A percentile compares a stretch with the other conserved stretches of the same genome.
Evolutionary conservation across 371 early-diverging fungal species (phyloP).

Genomic region (Mucor mucedo): DNA sequence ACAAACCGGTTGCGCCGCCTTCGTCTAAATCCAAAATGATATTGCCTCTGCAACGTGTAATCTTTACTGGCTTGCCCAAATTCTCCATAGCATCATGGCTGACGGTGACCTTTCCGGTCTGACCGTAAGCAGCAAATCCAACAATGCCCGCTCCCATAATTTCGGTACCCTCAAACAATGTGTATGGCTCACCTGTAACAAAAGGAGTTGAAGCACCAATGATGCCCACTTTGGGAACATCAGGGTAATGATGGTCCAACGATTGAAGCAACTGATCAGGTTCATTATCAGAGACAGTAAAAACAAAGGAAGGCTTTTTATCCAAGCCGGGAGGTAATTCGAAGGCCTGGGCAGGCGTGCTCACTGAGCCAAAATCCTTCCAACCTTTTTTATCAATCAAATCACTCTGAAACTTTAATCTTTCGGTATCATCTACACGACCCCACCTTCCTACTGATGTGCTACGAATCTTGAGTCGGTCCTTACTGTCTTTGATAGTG

Average conservation of each 20-base stretch:
- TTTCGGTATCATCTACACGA: constrained; percentile 40
- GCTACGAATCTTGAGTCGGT: constrained; percentile 52
- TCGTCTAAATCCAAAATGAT: constrained; percentile 72
- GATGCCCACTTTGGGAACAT: constrained; percentile 60
- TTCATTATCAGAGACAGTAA: constrained; percentile 67
- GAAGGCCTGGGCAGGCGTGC: constrained; percentile 35
- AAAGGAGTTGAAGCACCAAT: constrained; percentile 75
- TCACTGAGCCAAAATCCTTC: constrained; percentile 51
- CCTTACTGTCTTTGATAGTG: constrained; percentile 32
- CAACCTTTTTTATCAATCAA: constrained; percentile 54
- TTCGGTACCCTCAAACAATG: constrained; percentile 55
- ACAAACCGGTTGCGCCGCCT: constrained; percentile 64
- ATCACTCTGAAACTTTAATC: constrained; percentile 40
- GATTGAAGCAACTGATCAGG: constrained; percentile 65
- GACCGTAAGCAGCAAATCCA: constrained; percentile 58
- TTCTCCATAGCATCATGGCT: constrained; percentile 52
- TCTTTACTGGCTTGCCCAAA: constrained; percentile 59
- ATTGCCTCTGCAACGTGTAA: constrained; percentile 74
- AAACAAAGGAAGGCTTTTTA: constrained; percentile 42
- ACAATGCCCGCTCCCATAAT: constrained; percentile 65
- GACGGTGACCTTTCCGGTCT: constrained; percentile 13
- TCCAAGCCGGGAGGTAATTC: constrained; percentile 23
- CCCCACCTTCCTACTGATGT: constrained; percentile 68
- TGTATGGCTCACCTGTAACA: constrained; percentile 67
- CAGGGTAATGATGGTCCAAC: constrained; percentile 58